Evolutionary conservation across 768 basidiomycete genomes (phyloP), one percentile per base, ranked within the genome.

Genomic region (Leccinellum albellum): DNA sequence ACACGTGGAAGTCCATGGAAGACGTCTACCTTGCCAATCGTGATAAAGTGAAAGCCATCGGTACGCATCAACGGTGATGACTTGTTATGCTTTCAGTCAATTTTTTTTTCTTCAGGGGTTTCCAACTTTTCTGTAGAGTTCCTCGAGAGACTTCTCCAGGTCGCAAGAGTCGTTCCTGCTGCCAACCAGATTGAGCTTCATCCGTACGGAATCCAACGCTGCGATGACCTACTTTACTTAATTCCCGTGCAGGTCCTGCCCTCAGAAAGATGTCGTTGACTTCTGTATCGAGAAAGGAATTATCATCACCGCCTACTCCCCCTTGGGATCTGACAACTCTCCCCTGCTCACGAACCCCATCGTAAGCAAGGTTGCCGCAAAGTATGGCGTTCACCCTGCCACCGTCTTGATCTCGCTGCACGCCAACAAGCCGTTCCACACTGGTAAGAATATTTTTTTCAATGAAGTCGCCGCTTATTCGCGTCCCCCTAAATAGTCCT

Each of bases 1-100:
- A 93, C 63, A 89, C 90, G 29, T 94, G 91, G 91, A 84, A 84
- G 65, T 69, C 74, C 51, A 88, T 94, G 85, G 89, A 88, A 67
- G 80, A 78, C 59, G 67, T 92, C 13, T 79, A 82, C 75, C 79
- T 82, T 66, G 79, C 74, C 15, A 65, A 86, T 67, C 83, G 84
- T 15, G 81, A 87, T 33, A 91, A 91, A 71, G 75, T 90, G 65
- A 86, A 80, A 64, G 88, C 89, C 1, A 93, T 94, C 64, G 92
- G 91, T 59, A 33, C 12, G 20, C 12, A 14, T 23, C 29, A 17
- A 12, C 28, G 6, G 24, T 21, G 31, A 32, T 15, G 20, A 42
- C 20, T 14, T 24, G 4, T 3, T 42, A 20, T 10, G 20, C 20
- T 20, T 20, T 26, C 13, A 24, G 32, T 52, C 53, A 59, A 47